Evolutionary conservation across 2,329 filamentous ascomycete species (phyloP), one percentile per base, ranked within the genome.

Genomic region (Aspergillus glaucus): DNA sequence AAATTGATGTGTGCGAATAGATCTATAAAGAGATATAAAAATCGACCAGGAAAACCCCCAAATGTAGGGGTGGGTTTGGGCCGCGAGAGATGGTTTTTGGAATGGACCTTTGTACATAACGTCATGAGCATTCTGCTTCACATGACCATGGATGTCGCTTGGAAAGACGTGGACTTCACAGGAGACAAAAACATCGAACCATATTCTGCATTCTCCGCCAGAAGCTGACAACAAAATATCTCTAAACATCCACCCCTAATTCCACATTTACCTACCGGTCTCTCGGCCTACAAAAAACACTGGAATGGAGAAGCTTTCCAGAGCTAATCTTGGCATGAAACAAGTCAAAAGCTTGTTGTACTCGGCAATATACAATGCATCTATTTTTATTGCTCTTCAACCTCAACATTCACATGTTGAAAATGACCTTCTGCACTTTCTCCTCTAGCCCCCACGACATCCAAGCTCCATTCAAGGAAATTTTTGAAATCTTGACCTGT

Each of bases 381-480:
- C 14, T 39, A 6, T 39, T 15, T 39, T 39, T 19, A 39, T 39
- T 39, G 36, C 36, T 39, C 36, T 39, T 39, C 15, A 39, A 39
- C 36, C 36, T 30, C 45, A 26, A 55, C 6, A 19, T 57, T 59
- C 41, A 53, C 51, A 52, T 63, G 51, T 44, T 58, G 47, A 45
- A 63, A 63, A 49, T 62, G 56, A n/a, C 56, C 59, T 41, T 54
- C 40, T 7, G 56, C 55, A 45, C 49, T 62, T 15, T 53, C 6
- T 36, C 54, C 42, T 43, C 50, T 57, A 34, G 46, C 52, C 22
- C 62, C 62, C 44, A 62, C 58, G 12, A 55, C 48, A 50, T 57
- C 50, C 22, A 64, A 46, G 48, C 57, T 65, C 59, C 54, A 62
- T 50, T 65, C 58, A 32, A 62, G 50, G 47, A 58, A 64, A 21